Evolutionary conservation across 1,284 basidiomycete species (phyloP).

Genomic region (Boletus smithii): DNA sequence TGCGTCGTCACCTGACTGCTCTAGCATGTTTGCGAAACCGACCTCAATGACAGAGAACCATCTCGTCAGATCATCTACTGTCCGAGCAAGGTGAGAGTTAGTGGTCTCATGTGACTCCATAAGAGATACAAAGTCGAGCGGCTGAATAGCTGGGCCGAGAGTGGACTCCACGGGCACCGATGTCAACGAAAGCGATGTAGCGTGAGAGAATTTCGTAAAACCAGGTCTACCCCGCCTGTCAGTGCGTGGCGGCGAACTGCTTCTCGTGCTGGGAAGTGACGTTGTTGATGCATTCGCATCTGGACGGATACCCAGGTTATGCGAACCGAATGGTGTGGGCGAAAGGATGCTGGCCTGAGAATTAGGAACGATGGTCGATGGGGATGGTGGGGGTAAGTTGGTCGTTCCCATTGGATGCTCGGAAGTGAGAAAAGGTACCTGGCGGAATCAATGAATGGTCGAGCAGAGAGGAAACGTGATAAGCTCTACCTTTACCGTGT

Average conservation of each 20-base stretch:
- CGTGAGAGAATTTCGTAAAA: constrained; percentile 27
- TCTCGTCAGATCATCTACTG: constrained; percentile 74
- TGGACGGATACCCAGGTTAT: constrained; percentile 28
- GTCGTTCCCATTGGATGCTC: constrained; percentile 65
- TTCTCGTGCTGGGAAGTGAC: constrained; percentile 41
- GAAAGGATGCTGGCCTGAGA: constrained; percentile 43
- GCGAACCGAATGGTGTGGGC: constrained; percentile 41
- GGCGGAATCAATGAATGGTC: constrained; percentile 2
- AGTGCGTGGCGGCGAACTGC: constrained; percentile 39
- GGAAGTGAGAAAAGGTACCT: constrained; percentile 65
- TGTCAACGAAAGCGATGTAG: constrained; percentile 32
- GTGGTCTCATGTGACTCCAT: constrained; percentile 60
- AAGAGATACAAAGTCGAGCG: constrained; percentile 68
- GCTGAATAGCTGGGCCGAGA: constrained; percentile 48
- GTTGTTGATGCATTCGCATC: constrained; percentile 30
- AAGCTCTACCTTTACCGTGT: constrained; percentile 61
- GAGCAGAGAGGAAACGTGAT: neutral
- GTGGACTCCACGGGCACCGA: constrained; percentile 29
- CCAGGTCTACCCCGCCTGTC: constrained; percentile 27
- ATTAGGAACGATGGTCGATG: constrained; percentile 51
- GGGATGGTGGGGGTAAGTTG: constrained; percentile 77
- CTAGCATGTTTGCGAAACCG: constrained; percentile 66
- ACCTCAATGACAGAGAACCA: constrained; percentile 80
- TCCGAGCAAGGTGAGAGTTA: constrained; percentile 68
- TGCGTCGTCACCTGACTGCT: constrained; percentile 43